phyloP scores from a whole-genome alignment of 441 rosid species.

The Populus hybrid region DNA sequence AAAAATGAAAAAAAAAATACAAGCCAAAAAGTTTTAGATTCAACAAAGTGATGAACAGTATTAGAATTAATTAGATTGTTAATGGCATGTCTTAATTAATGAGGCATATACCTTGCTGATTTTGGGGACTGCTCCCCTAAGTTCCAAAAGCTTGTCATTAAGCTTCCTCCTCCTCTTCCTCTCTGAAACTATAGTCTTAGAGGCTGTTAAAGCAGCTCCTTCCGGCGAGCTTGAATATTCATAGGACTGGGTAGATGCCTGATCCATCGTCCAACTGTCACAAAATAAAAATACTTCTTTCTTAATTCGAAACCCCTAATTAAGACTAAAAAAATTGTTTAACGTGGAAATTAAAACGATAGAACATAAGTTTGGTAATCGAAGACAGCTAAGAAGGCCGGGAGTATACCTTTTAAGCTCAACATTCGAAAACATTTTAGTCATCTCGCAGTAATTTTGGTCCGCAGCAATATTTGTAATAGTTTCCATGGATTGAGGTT shows the following conservation, averaged over 20 bases:
- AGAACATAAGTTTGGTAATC: background rate
- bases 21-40: background rate
- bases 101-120: constrained; percentile 62
- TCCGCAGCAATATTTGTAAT: constrained; percentile 43
- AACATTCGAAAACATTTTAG: constrained; percentile 52
- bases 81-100: background rate
- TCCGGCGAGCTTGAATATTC: constrained; percentile 78
- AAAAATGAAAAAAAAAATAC: background rate
- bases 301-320: no score
- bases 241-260: constrained; percentile 59
- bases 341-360: no score
- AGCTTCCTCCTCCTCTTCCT: constrained; percentile 81
- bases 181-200: constrained; percentile 76
- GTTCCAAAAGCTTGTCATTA: constrained; percentile 76
- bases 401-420: constrained; percentile 60
- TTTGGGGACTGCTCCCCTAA: constrained; percentile 85
- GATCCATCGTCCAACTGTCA: constrained; percentile 72
- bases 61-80: no score
- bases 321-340: background rate
- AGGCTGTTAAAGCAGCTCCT: constrained; percentile 66
- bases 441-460: constrained; percentile 54
- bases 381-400: background rate
- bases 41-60: background rate
- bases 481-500: constrained; percentile 1
- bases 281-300: background rate